Evolutionary conservation across 257 asterid species (phyloP), one percentile per base, ranked within the genome.

Genomic region (Rehmannia glutinosa): DNA sequence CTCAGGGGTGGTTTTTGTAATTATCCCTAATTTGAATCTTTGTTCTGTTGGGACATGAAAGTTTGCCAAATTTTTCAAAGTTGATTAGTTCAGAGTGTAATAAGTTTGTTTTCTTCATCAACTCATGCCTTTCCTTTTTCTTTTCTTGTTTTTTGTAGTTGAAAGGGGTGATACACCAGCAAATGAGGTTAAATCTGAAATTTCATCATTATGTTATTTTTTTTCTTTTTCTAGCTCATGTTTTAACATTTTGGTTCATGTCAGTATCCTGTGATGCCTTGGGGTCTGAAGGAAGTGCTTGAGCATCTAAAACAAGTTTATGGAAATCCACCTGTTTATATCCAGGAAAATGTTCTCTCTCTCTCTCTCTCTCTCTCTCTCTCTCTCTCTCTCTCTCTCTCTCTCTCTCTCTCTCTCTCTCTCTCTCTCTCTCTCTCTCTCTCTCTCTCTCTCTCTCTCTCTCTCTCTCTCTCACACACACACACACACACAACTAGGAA

Each of bases 301-400:
- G 79, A 76, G 61, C 51, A 74, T 68, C 33, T 78, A 20, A 87
- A 85, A 69, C 71, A 80, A 47, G 73, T 43, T 51, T 85, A 81
- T 66, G 87, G 79, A 25, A 81, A 85, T 74, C 87, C 82, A 10
- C 79, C 86, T 6, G 19, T 83, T 54, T 85, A 83, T 75, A 60
- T 87, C 73, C 87, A 85, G 2, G 91, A 85, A 74, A 85, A 85
- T 39, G 91, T 81, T 57, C 54, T 38, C 73, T 51, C 64, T 53
- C 71, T 64, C 66, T 58, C 58, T 33, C 63, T 36, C 72, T 43
- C 50, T 33, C 57, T 10, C 19, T 28, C 50, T 17, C 21, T 8
- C 21, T 12, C 36, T 20, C 49, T 9, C 19, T 30, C 36, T 30
- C 36, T 30, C 36, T 30, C 36, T 30, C 36, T 30, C 36, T 30